Evolutionary conservation across 2,329 filamentous ascomycete species (phyloP), one percentile per base, ranked within the genome.

Genomic region (Diaporthe sp.): DNA sequence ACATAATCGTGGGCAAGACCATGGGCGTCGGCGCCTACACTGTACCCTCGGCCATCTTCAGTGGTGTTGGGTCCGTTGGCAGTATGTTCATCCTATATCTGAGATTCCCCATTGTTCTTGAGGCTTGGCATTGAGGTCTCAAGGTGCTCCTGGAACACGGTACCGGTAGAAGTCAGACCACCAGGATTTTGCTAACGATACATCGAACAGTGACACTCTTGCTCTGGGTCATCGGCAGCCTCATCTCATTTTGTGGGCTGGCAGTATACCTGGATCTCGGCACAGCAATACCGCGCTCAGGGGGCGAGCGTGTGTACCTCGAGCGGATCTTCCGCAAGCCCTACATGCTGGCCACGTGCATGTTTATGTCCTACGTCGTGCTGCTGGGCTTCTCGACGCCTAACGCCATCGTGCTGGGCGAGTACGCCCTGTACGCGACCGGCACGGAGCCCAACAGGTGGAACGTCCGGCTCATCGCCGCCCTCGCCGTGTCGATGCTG

Each of bases 21-120:
- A 78, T 87, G 34, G 86, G 86, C 3, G 82, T 86, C 13, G 84
- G 87, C 76, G 83, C 89, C 34, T 91, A 90, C 79, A 89, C 89
- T 0, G 89, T 90, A 0, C 90, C 90, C 0, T 87, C 87, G 2
- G 88, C 89, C n/a, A 89, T 91, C 65, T 89, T 90, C 75, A 85
- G 85, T 10, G 86, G 87, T 1, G 87, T 89, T 2, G 89, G 89
- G 0, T 90, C 86, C 10, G 89, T 91, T 5, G 90, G 90, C 3
- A 70, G 65, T 70, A 70, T 31, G 65, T 70, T 51, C 49, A 42
- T 55, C 49, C 37, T 31, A 28, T 15, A 7, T 20, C n/a, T 20
- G 31, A 51, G 2, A 22, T 42, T 17, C 31, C 31, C 65, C 31
- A 20, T 53, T 3, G 15, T 28, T 37, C 25, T 37, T 15, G 15